Base-by-base conservation (phyloP, 257 asterid genomes). In the Jacaranda copaia region DNA sequence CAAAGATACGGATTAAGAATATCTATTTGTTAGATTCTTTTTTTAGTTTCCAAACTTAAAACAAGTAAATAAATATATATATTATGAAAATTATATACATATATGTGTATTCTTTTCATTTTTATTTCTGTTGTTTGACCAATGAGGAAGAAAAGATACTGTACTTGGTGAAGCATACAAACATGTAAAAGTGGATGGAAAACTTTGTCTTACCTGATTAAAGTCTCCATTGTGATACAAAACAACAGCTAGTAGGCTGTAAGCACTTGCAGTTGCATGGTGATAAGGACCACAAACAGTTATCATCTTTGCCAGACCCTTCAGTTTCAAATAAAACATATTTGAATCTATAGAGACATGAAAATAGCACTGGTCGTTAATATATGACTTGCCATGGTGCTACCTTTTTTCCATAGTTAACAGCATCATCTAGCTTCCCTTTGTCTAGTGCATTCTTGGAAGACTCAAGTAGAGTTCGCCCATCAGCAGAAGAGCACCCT, bases 281-380 rank as follows among this genome's bases (percentile, higher is more conserved):
- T 96, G 97, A 84, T 90, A 93, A 70, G 99, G 98, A 75, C 99
- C 99, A 71, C 99, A 93, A 15, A 96, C 98, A 68, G 98, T 93
- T 68, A 96, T 90, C 96, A 96, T 90, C 85, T 96, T 96, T 45
- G 96, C 95, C 70, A 96, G 82, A 77, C 98, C 99, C 99, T 96
- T 80, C 87, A 84, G 66, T 80, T 80, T 71, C 74, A 85, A 65
- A 72, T 45, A 16, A 64, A 73, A 75, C 68, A 70, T 45, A 55
- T 71, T 52, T 72, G 70, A 81, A 42, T 52, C 32, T 25, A 63
- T 36, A 55, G 79, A 72, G 83, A 65, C 49, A 72, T 61, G 72
- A 66, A 45, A 83, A 76, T 56, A 68, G 38, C 5, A 59, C 2
- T 25, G 32, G 2, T 25, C 51, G 52, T 58, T 42, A 14, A 63